A percentile compares a stretch with the other conserved stretches of the same genome.
Evolutionary conservation across 495 filamentous ascomycete species (phyloP).

Genomic region (Xylaria grammica): DNA sequence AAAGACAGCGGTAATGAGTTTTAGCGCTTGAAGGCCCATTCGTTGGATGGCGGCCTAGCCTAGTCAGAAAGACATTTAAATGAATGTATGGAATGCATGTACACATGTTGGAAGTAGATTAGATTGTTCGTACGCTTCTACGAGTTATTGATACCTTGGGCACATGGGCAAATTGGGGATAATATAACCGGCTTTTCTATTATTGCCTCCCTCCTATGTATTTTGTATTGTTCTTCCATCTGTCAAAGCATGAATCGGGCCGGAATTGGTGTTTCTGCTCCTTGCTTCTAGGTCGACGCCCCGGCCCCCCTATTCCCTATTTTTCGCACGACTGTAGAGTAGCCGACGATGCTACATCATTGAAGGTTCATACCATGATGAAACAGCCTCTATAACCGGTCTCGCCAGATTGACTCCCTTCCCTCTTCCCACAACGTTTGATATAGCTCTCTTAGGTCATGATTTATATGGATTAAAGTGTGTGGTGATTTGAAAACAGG

Average conservation of each 20-base stretch:
- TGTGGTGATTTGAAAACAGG: neutral
- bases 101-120: conserved; percentile 9
- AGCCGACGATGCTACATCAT: neutral
- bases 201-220: no score
- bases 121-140: neutral
- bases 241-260: neutral
- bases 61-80: no score
- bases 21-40: no score
- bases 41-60: no score
- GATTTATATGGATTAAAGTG: neutral
- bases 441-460: neutral
- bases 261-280: neutral
- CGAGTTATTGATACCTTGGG: conserved; percentile 20
- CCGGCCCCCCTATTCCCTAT: neutral
- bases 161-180: neutral
- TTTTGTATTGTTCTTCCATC: neutral
- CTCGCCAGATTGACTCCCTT: no score
- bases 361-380: neutral
- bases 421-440: neutral
- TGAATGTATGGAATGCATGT: neutral
- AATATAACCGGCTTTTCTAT: neutral
- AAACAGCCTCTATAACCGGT: neutral
- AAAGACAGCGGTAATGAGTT: conserved; percentile 24
- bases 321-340: neutral
- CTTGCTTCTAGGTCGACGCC: no score